Base-by-base conservation (phyloP, 2,329 filamentous ascomycete species). In the Metarhizium humberi region DNA sequence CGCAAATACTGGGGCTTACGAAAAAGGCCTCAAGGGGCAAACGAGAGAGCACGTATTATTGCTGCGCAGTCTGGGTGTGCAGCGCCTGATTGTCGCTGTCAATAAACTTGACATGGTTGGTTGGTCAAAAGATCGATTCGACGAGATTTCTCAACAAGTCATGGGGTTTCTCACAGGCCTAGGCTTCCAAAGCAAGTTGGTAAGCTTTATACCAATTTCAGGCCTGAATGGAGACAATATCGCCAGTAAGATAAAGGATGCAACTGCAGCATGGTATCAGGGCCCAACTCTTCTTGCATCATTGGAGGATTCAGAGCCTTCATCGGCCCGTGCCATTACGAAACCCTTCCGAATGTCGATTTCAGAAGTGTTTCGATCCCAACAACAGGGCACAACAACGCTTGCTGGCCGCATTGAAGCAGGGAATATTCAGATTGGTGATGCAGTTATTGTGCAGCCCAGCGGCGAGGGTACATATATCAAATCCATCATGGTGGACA, bases 1-100 rank as follows among this genome's bases (percentile, higher is more conserved):
- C 68, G 88, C 92, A 4, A 87, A 88, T 56, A 90, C 84, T 0
- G 94, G 92, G 38, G 92, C 92, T 38, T 96, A 97, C 61, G 94
- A 99, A 69, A 91, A 90, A 3, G 95, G 94, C 0, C 75, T 97
- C 36, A 92, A 88, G 66, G 94, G 94, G 0, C 94, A 99, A 68
- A 99, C 94, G 0, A 87, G 89, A 67, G 94, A 99, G 66, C 94
- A 99, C 67, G 90, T 94, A 6, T 73, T 97, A 16, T 79, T 99
- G 1, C 83, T 95, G 5, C 82, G 92, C 57, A 96, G 92, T 63
- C 88, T 97, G 75, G 94, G 94, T 0, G 87, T 99, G 2, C 87
- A 92, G 58, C 82, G 87, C 30, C 78, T 99, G 16, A 86, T 99
- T 46, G 87, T 99, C 32, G 92, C 90, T 2, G 84, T 99, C 58